A percentile compares a stretch with the other conserved stretches of the same genome.
Evolutionary conservation across 1,139 yeast genomes (phyloP).

Genomic region (Saccharomyces hybrid): DNA sequence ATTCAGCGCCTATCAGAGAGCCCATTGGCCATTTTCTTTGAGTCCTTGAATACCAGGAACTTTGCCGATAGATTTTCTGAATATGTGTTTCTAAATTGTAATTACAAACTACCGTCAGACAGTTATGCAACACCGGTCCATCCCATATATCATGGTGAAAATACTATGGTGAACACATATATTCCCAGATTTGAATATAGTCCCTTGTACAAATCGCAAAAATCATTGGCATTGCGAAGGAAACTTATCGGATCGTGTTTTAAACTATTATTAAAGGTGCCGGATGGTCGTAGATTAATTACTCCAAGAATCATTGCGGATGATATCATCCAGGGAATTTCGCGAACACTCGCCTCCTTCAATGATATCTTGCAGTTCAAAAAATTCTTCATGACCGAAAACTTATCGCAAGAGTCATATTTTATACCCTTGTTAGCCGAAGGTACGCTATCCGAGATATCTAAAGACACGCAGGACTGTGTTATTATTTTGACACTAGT

Average conservation of each 20-base stretch:
- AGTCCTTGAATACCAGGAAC: constrained; percentile 12
- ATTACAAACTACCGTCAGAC: constrained; percentile 6
- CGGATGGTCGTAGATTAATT: constrained; percentile 13
- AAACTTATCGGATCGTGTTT: constrained; percentile 18
- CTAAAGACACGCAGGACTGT: not conserved
- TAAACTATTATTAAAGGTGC: constrained; percentile 15
- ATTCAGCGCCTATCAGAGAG: constrained; percentile 16
- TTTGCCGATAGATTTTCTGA: constrained; percentile 17
- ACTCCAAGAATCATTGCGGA: constrained; percentile 14
- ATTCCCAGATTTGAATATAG: constrained; percentile 11
- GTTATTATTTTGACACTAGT: constrained; percentile 3
- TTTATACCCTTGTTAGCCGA: constrained; percentile 22
- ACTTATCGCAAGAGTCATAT: constrained; percentile 11
- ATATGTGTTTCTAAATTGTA: constrained; percentile 23
- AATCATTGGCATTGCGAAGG: constrained; percentile 22
- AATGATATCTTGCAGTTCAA: constrained; percentile 16
- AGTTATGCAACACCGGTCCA: constrained; percentile 9
- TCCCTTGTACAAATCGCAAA: constrained; percentile 10
- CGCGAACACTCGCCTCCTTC: constrained; percentile 12
- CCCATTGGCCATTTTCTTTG: constrained; percentile 20
- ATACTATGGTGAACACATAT: constrained; percentile 11
- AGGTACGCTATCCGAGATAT: constrained; percentile 11
- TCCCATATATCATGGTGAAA: constrained; percentile 21
- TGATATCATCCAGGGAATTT: constrained; percentile 12
- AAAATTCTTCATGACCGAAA: constrained; percentile 17